These are phyloP conservation scores for Microstegium vimineum DNA, from an alignment of 176 grass and related monocot species.

Conservation along the genomic window DNA sequence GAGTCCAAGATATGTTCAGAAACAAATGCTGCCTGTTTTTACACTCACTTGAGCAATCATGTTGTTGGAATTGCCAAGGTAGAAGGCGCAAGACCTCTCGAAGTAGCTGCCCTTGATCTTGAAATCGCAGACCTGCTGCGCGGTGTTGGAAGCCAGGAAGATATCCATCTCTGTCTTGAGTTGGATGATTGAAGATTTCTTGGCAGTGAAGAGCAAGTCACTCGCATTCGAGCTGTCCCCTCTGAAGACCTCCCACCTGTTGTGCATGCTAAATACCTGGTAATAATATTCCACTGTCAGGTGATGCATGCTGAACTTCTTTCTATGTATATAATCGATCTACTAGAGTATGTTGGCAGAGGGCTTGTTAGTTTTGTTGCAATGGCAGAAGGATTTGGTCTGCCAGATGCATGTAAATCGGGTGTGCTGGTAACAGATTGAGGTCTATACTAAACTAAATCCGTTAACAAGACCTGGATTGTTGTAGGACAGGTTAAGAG, in stretches of 20 bases:
- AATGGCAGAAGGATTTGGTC: not conserved
- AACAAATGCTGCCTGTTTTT: not conserved
- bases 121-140: not conserved
- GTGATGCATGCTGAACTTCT: not conserved
- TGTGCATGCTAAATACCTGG: conserved; percentile 55
- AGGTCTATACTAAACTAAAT: not conserved
- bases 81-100: not conserved
- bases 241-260: conserved; percentile 59
- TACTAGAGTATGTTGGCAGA: not conserved
- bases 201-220: conserved; percentile 53
- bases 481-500: not conserved
- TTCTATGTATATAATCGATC: not conserved
- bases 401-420: not conserved
- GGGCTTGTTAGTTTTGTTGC: not conserved
- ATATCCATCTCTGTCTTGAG: conserved; percentile 58
- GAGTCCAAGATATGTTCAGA: not conserved
- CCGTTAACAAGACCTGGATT: not conserved
- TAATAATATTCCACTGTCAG: not conserved
- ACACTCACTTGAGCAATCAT: not conserved
- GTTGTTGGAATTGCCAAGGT: not conserved
- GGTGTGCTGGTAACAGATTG: not conserved
- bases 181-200: conserved; percentile 54
- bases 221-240: conserved; percentile 45
- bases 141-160: conserved; percentile 62
- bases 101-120: conserved; percentile 20